Base-by-base conservation (phyloP, 305 asterid genomes). In the Fraxinus latifolia region DNA sequence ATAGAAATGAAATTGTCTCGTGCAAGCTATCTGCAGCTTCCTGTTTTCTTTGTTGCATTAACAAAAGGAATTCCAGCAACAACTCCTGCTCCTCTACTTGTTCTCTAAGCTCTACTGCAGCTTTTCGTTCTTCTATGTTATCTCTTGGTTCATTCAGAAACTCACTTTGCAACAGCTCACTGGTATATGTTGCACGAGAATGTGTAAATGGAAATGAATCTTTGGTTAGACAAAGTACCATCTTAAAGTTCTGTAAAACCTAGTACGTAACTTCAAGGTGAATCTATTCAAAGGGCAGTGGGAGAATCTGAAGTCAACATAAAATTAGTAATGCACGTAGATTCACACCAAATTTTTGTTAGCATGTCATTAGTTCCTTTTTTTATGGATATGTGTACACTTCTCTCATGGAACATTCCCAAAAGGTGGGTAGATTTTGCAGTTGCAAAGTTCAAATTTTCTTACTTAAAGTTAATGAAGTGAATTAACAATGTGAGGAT, bases 51-150 rank as follows among this genome's bases (percentile, higher is more conserved):
- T 89, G 97, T 76, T 93, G 97, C 74, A 91, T 86, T 27, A 91
- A 86, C 65, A 94, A 83, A 77, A 96, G 93, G 79, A 96, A 96
- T 82, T 96, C 98, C 77, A 96, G 92, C 81, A 96, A 82, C 89
- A 92, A 83, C 84, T 96, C 99, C 58, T 93, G 96, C 88, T 94
- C 98, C 53, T 96, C 98, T 82, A 96, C 91, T 81, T 87, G 86
- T 84, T 96, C 98, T 80, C 92, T 89, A 77, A 96, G 93, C 78
- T 91, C 93, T 83, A 91, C 90, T 8, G 97, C 98, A 74, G 95
- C 95, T 89, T 92, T 93, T 37, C 97, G 94, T 72, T 94, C 98
- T 85, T 94, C 95, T 80, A 96, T 83, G 60, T 88, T 93, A 32
- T 89, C 90, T 87, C 92, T 92, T 37, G 97, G 99, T 80, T 90